Evolutionary conservation across 176 grass and related monocot genomes (phyloP).

Genomic region (Carex littledalei): DNA sequence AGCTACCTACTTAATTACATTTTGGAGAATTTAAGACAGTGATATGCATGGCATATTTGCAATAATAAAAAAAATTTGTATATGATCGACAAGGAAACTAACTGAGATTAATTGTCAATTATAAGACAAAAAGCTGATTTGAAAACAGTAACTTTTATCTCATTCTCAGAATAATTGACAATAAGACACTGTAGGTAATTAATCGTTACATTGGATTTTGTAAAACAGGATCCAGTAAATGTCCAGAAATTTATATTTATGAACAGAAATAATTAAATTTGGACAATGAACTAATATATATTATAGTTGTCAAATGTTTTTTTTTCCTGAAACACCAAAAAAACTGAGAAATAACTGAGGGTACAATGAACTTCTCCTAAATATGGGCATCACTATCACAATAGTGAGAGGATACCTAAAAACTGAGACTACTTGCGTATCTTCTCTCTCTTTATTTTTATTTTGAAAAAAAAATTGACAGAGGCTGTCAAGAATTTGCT

Average conservation of each 20-base stretch:
- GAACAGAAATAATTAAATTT: neutral
- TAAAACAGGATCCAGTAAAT: neutral
- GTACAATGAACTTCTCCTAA: neutral
- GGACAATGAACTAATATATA: neutral
- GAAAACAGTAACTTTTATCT: no score
- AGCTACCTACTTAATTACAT: no score
- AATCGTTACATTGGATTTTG: neutral
- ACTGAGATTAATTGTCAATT: no score
- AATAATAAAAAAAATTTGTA: no score
- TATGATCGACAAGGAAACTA: no score
- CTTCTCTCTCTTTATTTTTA: neutral
- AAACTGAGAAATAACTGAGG: neutral
- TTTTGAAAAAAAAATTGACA: no score
- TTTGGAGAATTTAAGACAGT: no score
- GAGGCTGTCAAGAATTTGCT: neutral
- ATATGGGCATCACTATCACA: neutral
- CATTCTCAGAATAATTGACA: no score
- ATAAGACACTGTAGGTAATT: no score
- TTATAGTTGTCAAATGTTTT: neutral
- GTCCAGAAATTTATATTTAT: neutral
- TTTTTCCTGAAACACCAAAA: neutral
- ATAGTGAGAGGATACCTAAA: neutral
- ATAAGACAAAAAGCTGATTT: no score
- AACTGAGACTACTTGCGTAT: neutral
- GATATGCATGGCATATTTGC: no score